Base-by-base conservation (phyloP, 148 eudicot genomes). In the Cornus controversa region DNA sequence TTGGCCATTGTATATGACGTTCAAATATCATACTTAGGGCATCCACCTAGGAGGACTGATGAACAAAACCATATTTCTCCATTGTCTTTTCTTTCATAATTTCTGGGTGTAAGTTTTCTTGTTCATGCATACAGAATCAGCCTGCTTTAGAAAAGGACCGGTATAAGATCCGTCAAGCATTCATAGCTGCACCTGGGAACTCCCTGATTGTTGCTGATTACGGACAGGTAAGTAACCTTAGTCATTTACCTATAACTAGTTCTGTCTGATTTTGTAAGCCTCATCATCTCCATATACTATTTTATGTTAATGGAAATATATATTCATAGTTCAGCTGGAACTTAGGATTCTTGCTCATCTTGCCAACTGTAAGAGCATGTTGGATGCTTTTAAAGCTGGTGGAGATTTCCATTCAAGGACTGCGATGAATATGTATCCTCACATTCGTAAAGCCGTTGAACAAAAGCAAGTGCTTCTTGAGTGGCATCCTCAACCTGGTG, bases 391-490 rank as follows among this genome's bases (percentile, higher is more conserved):
- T 81, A 78, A 87, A 83, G 96, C 98, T 50, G 99, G 99, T 70
- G 99, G 99, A 75, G 99, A 96, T 79, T 96, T 96, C 83, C 99
- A 96, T 81, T 96, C 99, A 54, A 89, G 99, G 82, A 96, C 99
- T 72, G 99, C 99, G 64, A 96, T 96, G 99, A 96, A 96, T 80
- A 96, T 96, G 99, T 96, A 96, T 86, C 93, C 93, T 22, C 94
- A 96, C 79, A 96, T 93, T 71, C 91, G 92, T 73, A 91, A 93
- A 74, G 98, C 99, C 20, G 84, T 96, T 82, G 91, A 93, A 75
- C 47, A 71, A 37, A 86, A 87, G 72, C 77, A 87, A 36, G 99
- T 93, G 75, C 86, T 96, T 78, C 93, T 96, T 29, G 99, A 96
- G 87, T 96, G 99, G 99, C 87, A 93, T 85, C 95, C 98, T 76